Percentiles rank a stretch among this genome's conserved stretches.
phyloP scores from a whole-genome alignment of 139 green algal species.

The Micractinium sp. region DNA sequence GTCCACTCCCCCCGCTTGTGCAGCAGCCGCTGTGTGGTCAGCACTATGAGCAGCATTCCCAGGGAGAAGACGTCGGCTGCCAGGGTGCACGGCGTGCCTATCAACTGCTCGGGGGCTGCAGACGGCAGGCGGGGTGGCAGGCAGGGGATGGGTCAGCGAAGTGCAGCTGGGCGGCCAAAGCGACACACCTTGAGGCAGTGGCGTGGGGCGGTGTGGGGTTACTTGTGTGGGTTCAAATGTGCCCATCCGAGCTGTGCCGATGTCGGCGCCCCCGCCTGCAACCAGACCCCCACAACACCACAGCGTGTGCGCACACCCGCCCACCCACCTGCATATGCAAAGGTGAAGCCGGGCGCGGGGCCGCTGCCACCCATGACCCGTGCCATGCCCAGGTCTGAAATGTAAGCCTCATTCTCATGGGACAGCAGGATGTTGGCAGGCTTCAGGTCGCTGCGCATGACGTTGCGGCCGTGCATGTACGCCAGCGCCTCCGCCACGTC shows the following conservation, averaged over 20 bases:
- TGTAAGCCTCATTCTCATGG: neutral
- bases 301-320: no score
- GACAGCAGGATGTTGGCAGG: neutral
- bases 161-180: no score
- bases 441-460: conserved; percentile 6
- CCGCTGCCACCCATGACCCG: neutral
- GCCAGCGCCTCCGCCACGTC: conserved; percentile 7
- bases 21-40: neutral
- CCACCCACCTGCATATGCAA: neutral
- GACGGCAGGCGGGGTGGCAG: neutral
- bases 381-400: conserved; percentile 5
- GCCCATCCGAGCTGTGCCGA: no score
- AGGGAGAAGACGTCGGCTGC: neutral
- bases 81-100: conserved; percentile 1
- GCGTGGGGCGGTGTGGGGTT: no score
- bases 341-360: neutral
- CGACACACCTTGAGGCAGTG: no score
- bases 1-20: neutral
- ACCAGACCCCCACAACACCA: no score
- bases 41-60: neutral
- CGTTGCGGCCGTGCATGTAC: conserved; percentile 1
- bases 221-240: no score
- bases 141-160: no score
- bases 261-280: no score
- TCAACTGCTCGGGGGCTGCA: conserved; percentile 8